Percentiles rank a stretch among this genome's conserved stretches.
These are phyloP conservation scores for Pisolithus marmoratus DNA, from an alignment of 768 basidiomycete species.

Conservation along the genomic window DNA sequence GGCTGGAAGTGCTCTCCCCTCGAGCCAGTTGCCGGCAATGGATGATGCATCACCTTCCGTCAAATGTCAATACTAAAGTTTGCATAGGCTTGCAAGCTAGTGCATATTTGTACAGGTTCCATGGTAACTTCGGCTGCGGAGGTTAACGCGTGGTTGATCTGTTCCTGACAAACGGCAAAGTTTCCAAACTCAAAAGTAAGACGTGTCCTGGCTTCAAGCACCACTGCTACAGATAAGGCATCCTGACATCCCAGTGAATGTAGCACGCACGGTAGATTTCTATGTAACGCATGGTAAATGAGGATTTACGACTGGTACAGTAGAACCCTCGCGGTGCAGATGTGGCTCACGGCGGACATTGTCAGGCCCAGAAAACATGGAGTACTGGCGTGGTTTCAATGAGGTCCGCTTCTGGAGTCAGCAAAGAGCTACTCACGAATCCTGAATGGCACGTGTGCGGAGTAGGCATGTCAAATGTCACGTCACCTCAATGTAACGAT, in stretches of 20 bases:
- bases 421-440: constrained; percentile 15
- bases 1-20: no score
- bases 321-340: not conserved
- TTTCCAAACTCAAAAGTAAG: no score
- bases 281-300: not conserved
- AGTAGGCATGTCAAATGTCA: not conserved
- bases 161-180: no score
- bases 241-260: not conserved
- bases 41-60: no score
- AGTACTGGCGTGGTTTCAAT: constrained; percentile 14
- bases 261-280: not conserved
- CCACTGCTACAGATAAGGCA: no score
- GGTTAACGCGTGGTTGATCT: no score
- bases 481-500: constrained; percentile 20
- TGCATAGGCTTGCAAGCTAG: no score
- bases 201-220: no score
- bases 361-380: constrained; percentile 12
- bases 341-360: constrained; percentile 22
- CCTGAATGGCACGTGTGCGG: constrained; percentile 8
- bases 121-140: no score
- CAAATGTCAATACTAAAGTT: no score
- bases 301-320: constrained; percentile 11
- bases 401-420: constrained; percentile 4
- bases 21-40: no score
- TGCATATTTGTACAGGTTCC: no score